phyloP scores from a whole-genome alignment of 1,284 basidiomycete species.

The Cerioporus squamosus region DNA sequence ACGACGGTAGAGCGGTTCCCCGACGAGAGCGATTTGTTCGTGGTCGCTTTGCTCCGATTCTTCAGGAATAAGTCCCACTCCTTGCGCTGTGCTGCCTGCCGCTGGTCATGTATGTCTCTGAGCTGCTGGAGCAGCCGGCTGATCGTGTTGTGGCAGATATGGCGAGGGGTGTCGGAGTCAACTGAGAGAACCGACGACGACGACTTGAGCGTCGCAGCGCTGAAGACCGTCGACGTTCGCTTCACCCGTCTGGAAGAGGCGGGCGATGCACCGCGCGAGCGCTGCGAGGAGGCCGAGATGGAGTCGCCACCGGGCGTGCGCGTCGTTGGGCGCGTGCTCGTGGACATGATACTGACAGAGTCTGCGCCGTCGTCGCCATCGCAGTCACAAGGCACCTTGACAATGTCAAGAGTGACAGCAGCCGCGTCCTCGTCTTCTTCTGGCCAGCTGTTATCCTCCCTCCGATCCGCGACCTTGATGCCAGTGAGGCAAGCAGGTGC shows the following conservation, averaged over 20 bases:
- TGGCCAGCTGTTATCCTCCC: slow-evolving; percentile 77
- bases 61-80: slow-evolving; percentile 92
- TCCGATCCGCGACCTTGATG: slow-evolving; percentile 83
- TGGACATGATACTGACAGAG: slow-evolving; percentile 30
- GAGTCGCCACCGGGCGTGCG: slow-evolving; percentile 20
- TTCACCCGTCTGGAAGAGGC: slow-evolving; percentile 54
- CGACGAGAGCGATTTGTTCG: slow-evolving; percentile 36
- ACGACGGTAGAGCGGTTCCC: slow-evolving; percentile 34
- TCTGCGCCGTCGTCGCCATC: slow-evolving; percentile 38
- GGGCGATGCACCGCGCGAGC: slow-evolving; percentile 48
- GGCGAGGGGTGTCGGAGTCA: slow-evolving; percentile 62
- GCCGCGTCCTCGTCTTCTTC: slow-evolving; percentile 52
- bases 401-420: slow-evolving; percentile 53
- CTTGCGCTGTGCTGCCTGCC: slow-evolving; percentile 73
- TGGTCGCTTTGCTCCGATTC: slow-evolving; percentile 56
- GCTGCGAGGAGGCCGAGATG: slow-evolving; percentile 19
- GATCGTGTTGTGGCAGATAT: slow-evolving; percentile 79
- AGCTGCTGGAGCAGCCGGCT: slow-evolving; percentile 80
- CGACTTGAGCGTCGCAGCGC: slow-evolving; percentile 36
- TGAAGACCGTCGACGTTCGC: slow-evolving; percentile 43
- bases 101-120: slow-evolving; percentile 84
- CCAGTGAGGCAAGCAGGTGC: slow-evolving; percentile 87
- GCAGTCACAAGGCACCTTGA: slow-evolving; percentile 64
- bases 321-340: slow-evolving; percentile 30
- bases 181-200: slow-evolving; percentile 59